Base-by-base conservation (phyloP, 345 rosid species). In the Aquilaria sinensis region DNA sequence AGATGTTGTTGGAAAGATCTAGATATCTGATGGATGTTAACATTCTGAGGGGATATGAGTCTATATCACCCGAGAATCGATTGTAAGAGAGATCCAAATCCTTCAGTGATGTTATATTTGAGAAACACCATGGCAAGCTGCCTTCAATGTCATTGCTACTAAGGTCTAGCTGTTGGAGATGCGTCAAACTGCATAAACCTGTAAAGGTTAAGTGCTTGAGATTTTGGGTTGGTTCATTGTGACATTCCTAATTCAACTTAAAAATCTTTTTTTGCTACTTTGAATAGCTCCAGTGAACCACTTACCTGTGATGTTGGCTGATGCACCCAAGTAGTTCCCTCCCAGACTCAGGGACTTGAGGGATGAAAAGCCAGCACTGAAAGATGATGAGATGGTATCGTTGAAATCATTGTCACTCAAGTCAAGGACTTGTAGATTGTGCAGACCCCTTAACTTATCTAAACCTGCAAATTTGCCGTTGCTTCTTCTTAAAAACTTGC, bases 161-260 rank as follows among this genome's bases (percentile, higher is more conserved):
- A 5, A 74, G 33, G 46, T 58, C 53, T 10, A 74, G 5, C 5
- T 13, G 8, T 14, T 46, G 32, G 1, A 74, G 51, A 8, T 67
- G 51, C 9, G 6, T 63, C 15, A 67, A 6, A 7, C 23, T 6
- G 47, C 69, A 63, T 29, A 67, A 10, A 1, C 63, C 72, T 70
- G 70, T 13, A 5, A 15, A 43, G 9, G 10, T 0, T 12, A 6
- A 14, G 10, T 32, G 43, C 41, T 6, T 8, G 0, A 16, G 23
- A 16, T 16, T 16, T 16, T 16, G 23, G 23, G 23, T 16, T 16
- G 23, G 23, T 16, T 16, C 23, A 16, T 16, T 16, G 23, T 16
- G 23, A 16, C 0, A 16, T 16, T 16, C 23, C 23, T 16, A 16
- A 16, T 16, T 16, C 23, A 16, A 16, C 23, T 16, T 32, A 51